Conservation (phyloP, 2,329 filamentous ascomycete genomes). For the Aspergillus spinulosporus region DNA sequence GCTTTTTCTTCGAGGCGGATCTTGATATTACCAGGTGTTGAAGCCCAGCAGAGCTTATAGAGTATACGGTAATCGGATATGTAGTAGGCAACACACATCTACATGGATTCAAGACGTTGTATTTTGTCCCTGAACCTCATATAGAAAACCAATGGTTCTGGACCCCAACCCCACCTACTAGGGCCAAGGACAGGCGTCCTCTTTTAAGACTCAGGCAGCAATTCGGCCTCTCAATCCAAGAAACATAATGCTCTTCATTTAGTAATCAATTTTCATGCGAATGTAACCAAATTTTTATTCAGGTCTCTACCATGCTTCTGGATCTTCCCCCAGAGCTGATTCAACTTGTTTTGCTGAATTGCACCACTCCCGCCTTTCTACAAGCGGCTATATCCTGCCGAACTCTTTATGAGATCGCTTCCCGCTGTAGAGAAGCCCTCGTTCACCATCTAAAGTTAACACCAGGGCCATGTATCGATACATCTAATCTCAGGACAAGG, state of each 20-base stretch:
- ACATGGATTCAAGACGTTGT: too few relatives aligned
- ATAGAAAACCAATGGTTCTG: background rate
- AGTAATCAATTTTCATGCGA: too few relatives aligned
- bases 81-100: background rate
- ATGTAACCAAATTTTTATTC: background rate
- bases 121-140: background rate
- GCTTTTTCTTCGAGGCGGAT: background rate
- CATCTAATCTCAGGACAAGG: slow-evolving; percentile 22
- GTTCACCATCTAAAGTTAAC: slow-evolving; percentile 39
- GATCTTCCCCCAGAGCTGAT: slow-evolving; percentile 43
- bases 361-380: slow-evolving; percentile 38
- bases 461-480: slow-evolving; percentile 32
- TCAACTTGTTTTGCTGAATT: slow-evolving; percentile 38
- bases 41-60: background rate
- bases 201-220: too few relatives aligned
- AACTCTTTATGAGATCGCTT: slow-evolving; percentile 38
- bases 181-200: too few relatives aligned
- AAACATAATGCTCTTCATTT: too few relatives aligned
- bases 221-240: too few relatives aligned
- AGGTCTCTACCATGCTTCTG: slow-evolving; percentile 30
- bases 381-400: slow-evolving; percentile 40
- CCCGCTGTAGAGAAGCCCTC: slow-evolving; percentile 36
- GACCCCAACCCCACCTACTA: too few relatives aligned
- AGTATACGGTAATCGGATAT: background rate
- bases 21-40: slow-evolving; percentile 1